phyloP scores from a whole-genome alignment of 768 basidiomycete genomes.

The Serendipita sp. region DNA sequence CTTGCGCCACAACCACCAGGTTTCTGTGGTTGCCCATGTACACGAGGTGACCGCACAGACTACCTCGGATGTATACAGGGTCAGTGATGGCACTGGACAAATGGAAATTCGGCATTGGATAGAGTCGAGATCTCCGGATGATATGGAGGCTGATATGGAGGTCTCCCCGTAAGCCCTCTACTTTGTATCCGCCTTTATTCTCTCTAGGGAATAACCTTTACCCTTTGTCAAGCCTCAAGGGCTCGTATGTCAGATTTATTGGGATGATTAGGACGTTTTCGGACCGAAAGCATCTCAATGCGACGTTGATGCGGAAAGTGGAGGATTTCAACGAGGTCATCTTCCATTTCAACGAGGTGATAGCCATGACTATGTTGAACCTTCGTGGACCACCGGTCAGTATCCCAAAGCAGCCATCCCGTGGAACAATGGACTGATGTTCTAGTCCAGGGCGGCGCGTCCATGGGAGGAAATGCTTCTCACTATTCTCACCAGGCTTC shows the following conservation, averaged over 20 bases:
- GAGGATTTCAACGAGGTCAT: slow-evolving; percentile 62
- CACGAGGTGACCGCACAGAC: slow-evolving; percentile 49
- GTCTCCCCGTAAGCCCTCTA: slow-evolving; percentile 10
- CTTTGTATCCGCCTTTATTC: too few species aligned
- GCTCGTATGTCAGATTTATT: slow-evolving; percentile 64
- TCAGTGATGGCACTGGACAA: slow-evolving; percentile 77
- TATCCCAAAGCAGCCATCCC: background rate
- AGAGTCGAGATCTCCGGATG: slow-evolving; percentile 45
- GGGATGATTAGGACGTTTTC: slow-evolving; percentile 73
- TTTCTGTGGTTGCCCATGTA: slow-evolving; percentile 63
- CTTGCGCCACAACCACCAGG: slow-evolving; percentile 28
- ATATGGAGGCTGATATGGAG: slow-evolving; percentile 24
- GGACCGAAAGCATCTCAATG: slow-evolving; percentile 68
- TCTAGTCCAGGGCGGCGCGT: background rate
- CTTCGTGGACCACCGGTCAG: slow-evolving; percentile 38
- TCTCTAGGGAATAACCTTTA: background rate
- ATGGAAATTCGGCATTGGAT: slow-evolving; percentile 75
- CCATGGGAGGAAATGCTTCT: background rate
- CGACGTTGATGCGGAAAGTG: slow-evolving; percentile 51
- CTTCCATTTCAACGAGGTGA: slow-evolving; percentile 66
- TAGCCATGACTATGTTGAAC: slow-evolving; percentile 48
- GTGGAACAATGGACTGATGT: slow-evolving; percentile 3
- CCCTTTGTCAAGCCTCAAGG: slow-evolving; percentile 13
- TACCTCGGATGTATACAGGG: slow-evolving; percentile 62
- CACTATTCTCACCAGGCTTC: background rate